Percentiles rank a stretch among this genome's conserved stretches.
These are phyloP conservation scores for Fomitopsis serialis DNA, from an alignment of 768 basidiomycete genomes.

Conservation along the genomic window DNA sequence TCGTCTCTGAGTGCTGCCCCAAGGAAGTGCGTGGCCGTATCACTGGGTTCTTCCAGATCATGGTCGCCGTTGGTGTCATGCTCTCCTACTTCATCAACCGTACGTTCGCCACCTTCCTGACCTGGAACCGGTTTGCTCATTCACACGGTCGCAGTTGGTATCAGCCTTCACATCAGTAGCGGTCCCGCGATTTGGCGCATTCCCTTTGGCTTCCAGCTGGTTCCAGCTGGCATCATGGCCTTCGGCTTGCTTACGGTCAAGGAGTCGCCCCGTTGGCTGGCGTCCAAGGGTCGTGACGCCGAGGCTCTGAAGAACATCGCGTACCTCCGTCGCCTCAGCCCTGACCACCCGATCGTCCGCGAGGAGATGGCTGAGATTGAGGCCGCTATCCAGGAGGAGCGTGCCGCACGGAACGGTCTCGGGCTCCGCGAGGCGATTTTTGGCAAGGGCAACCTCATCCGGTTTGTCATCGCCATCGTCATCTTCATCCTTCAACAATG, in stretches of 20 bases:
- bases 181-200: slow-evolving; percentile 59
- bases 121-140: background rate
- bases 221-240: slow-evolving; percentile 68
- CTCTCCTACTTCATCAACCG: slow-evolving; percentile 79
- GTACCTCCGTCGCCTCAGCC: slow-evolving; percentile 47
- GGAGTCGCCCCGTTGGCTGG: slow-evolving; percentile 77
- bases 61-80: slow-evolving; percentile 84
- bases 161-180: slow-evolving; percentile 44
- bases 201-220: slow-evolving; percentile 70
- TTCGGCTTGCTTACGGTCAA: slow-evolving; percentile 64
- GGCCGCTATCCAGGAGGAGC: slow-evolving; percentile 73
- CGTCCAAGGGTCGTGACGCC: slow-evolving; percentile 49
- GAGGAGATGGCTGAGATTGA: slow-evolving; percentile 77
- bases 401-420: slow-evolving; percentile 55
- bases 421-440: slow-evolving; percentile 67
- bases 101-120: slow-evolving; percentile 32
- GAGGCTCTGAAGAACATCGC: slow-evolving; percentile 59
- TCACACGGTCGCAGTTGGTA: slow-evolving; percentile 40
- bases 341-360: slow-evolving; percentile 40
- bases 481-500: slow-evolving; percentile 82
- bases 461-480: slow-evolving; percentile 79
- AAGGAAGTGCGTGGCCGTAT: slow-evolving; percentile 84
- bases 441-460: slow-evolving; percentile 74
- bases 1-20: slow-evolving; percentile 82
- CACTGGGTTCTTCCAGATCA: slow-evolving; percentile 83